These are phyloP conservation scores for Hypoxylon intermedium DNA, from an alignment of 495 filamentous ascomycete species.

Conservation along the genomic window DNA sequence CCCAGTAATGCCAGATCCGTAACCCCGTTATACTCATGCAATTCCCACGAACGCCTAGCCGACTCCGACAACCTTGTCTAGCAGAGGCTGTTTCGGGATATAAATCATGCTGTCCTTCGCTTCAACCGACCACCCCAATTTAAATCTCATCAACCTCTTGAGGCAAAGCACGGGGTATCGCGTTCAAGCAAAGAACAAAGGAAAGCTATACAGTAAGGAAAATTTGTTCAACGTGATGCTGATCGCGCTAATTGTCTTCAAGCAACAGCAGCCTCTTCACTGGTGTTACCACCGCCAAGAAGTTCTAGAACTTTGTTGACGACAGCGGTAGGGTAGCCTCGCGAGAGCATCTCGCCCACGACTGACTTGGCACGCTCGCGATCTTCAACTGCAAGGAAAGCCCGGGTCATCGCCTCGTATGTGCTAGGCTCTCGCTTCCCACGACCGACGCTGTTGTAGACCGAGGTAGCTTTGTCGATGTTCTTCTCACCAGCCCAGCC, in stretches of 20 bases:
- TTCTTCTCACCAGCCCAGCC: slow-evolving; percentile 90
- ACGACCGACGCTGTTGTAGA: slow-evolving; percentile 77
- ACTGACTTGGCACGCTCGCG: slow-evolving; percentile 73
- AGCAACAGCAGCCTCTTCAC: slow-evolving; percentile 33
- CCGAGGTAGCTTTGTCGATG: slow-evolving; percentile 75
- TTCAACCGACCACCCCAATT: slow-evolving; percentile 36
- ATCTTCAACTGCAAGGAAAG: slow-evolving; percentile 84
- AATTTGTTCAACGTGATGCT: no score
- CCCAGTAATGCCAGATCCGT: slow-evolving; percentile 27
- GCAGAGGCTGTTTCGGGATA: background rate
- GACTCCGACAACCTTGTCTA: slow-evolving; percentile 15
- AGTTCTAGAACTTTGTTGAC: slow-evolving; percentile 90
- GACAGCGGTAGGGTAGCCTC: slow-evolving; percentile 91
- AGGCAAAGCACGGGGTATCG: slow-evolving; percentile 50
- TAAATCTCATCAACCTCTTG: slow-evolving; percentile 29
- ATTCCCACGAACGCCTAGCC: slow-evolving; percentile 35
- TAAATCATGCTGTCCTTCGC: slow-evolving; percentile 28
- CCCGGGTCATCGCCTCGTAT: slow-evolving; percentile 98
- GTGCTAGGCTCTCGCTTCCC: slow-evolving; percentile 92
- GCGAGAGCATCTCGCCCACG: slow-evolving; percentile 86
- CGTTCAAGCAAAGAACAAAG: slow-evolving; percentile 44
- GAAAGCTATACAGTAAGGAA: slow-evolving; percentile 21
- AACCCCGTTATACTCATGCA: slow-evolving; percentile 31
- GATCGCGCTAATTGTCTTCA: no score
- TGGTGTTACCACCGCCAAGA: slow-evolving; percentile 66